These are phyloP conservation scores for Vigna radiata DNA, from an alignment of 306 rosid species.

Conservation along the genomic window DNA sequence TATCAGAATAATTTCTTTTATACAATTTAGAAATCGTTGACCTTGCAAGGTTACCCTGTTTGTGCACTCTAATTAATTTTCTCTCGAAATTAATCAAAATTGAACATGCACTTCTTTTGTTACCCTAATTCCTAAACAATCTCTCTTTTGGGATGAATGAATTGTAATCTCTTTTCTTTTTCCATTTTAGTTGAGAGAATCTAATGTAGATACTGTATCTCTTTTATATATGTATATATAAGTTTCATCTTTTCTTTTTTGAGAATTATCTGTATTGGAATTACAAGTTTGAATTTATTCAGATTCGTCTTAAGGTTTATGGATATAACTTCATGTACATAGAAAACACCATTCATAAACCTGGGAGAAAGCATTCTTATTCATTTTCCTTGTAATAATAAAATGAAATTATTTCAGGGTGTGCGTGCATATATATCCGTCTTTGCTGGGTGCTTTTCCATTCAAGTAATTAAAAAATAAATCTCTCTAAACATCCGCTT, in stretches of 20 bases:
- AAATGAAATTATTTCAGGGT: neutral
- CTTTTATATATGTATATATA: neutral
- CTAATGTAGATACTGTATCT: neutral
- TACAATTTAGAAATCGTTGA: neutral
- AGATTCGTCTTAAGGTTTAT: neutral
- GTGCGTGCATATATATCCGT: neutral
- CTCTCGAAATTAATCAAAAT: neutral
- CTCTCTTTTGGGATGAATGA: constrained; percentile 8
- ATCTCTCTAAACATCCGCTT: neutral
- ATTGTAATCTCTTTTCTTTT: constrained; percentile 1
- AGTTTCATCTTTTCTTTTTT: neutral
- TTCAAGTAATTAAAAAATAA: neutral
- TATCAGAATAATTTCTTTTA: neutral
- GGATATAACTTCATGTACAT: neutral
- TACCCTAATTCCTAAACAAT: constrained; percentile 16
- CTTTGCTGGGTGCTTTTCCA: neutral
- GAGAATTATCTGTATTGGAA: neutral
- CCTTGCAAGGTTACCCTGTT: neutral
- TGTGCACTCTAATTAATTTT: neutral
- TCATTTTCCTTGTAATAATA: neutral
- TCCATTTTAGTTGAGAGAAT: neutral
- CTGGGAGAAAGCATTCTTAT: neutral
- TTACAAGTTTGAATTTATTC: neutral
- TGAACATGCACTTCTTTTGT: neutral
- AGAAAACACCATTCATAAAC: neutral